Evolutionary conservation across 73 alveolate genomes (phyloP), one percentile per base, ranked within the genome.

Genomic region (Paraurostyla sp.): DNA sequence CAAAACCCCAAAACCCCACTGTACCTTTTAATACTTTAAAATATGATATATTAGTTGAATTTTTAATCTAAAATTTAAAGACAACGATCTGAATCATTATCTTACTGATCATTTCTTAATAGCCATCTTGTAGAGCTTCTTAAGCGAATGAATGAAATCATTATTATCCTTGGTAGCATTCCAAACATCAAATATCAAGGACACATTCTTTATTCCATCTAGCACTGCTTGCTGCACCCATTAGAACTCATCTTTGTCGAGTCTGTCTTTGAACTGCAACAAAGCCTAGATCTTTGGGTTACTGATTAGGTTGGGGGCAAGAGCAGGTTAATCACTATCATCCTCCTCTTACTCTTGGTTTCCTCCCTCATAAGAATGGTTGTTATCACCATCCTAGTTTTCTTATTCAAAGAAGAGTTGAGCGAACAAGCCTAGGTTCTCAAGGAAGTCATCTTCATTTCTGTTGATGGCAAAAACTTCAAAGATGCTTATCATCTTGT

Each of bases 391-490:
- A 48, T 29, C 50, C 27, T 59, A 45, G 1, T 76, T 62, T 42
- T 87, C 90, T 33, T 76, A 78, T 32, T 87, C 87, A 40, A 40
- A 33, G n/a, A 38, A 3, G 0, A 42, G 35, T 25, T 76, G 36
- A 0, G 82, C 81, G 33, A 80, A 57, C 18, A 88, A 13, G 41
- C 40, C 78, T 0, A 88, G 82, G 36, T 88, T 88, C 38, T 88
- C 91, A 11, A 88, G 82, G 87, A 88, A 88, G 54, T 88, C 94
- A 15, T 76, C 91, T 32, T 58, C 91, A 48, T 88, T 49, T 35
- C 91, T 78, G 48, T 88, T 88, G 29, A 80, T 38, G 0, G 94
- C 94, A 38, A 88, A 88, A 30, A 88, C 94, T 41, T 88, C 94
- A 43, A 88, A 88, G 6, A 73, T 42, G 48, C 94, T 43, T 2